Percentiles rank a stretch among this genome's conserved stretches.
Evolutionary conservation across 78 protist species (phyloP).

Genomic region (Dictyostelium purpureum): DNA sequence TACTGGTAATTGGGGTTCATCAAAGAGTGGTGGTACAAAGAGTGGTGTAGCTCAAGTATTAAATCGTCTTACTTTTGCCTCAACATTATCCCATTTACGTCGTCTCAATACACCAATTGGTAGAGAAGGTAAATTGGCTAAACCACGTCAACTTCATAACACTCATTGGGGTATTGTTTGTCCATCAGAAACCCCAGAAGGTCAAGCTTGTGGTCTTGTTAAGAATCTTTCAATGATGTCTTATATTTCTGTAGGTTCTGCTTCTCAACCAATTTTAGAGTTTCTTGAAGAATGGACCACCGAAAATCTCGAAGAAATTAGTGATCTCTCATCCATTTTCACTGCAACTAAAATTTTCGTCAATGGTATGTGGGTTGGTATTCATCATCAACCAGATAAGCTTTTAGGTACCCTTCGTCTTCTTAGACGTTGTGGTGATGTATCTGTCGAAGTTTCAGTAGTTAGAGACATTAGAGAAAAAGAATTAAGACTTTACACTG

Average conservation of each 20-base stretch:
- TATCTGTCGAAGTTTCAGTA: constrained; percentile 92
- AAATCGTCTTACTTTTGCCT: constrained; percentile 97
- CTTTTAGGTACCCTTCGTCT: constrained; percentile 76
- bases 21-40: constrained; percentile 97
- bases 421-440: constrained; percentile 90
- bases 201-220: constrained; percentile 98
- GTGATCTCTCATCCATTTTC: constrained; percentile 23
- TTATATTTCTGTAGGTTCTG: constrained; percentile 97
- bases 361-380: constrained; percentile 96
- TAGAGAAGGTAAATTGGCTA: constrained; percentile 98
- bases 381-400: constrained; percentile 91
- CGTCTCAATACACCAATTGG: constrained; percentile 98
- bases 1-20: constrained; percentile 99
- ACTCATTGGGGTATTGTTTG: constrained; percentile 99
- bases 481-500: constrained; percentile 94
- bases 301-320: constrained; percentile 90
- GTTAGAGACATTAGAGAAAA: constrained; percentile 71
- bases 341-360: constrained; percentile 86
- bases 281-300: constrained; percentile 65
- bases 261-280: constrained; percentile 69
- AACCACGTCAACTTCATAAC: constrained; percentile 97
- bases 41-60: constrained; percentile 97
- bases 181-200: constrained; percentile 99
- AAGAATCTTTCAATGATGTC: constrained; percentile 99
- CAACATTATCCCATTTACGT: constrained; percentile 99